Percentiles rank a stretch among this genome's conserved stretches.
These are phyloP conservation scores for Angophora floribunda DNA, from an alignment of 345 rosid species.

Conservation along the genomic window DNA sequence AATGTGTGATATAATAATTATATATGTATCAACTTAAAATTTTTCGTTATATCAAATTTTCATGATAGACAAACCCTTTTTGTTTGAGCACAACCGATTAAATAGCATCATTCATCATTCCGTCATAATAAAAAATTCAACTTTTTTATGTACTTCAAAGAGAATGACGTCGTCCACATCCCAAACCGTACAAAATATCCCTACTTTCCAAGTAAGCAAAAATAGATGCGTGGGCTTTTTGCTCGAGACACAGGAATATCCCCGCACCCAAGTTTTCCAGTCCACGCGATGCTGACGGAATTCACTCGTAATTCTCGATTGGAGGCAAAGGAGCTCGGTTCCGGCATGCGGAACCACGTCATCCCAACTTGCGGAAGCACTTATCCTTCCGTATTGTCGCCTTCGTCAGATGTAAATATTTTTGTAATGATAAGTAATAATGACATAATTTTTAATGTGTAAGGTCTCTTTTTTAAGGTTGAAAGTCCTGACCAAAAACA, in stretches of 20 bases:
- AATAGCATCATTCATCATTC: background rate
- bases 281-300: accelerated
- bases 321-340: too few species aligned
- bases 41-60: too few species aligned
- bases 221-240: background rate
- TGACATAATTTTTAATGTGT: too few species aligned
- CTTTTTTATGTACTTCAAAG: background rate
- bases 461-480: background rate
- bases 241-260: background rate
- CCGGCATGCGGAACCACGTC: too few species aligned
- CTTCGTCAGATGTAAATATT: too few species aligned
- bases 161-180: accelerated
- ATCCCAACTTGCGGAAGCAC: too few species aligned
- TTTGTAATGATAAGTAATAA: too few species aligned
- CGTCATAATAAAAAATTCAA: background rate
- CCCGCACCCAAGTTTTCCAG: background rate
- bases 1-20: too few species aligned
- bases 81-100: accelerated
- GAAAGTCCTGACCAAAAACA: too few species aligned
- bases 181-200: accelerated
- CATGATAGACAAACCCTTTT: background rate
- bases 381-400: too few species aligned
- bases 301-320: background rate
- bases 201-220: background rate
- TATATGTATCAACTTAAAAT: too few species aligned